phyloP scores from a whole-genome alignment of 2,329 filamentous ascomycete species.

The Ceratocystis albifundus region DNA sequence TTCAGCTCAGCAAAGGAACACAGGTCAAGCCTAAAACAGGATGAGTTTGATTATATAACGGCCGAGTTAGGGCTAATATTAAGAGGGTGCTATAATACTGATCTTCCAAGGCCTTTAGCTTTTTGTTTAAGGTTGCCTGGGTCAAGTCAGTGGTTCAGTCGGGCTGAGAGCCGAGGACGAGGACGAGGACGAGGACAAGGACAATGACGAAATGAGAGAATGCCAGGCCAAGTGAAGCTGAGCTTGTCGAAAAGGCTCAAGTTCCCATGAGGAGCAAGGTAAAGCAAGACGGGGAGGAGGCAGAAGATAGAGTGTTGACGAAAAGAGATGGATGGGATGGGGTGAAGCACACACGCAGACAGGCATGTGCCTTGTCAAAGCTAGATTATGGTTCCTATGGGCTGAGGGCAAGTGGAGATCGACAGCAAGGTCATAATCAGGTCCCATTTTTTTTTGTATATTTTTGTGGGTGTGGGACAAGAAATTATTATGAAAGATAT shows the following conservation, averaged over 20 bases:
- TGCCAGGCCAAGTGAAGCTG: not conserved
- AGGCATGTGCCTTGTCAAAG: conserved; percentile 10
- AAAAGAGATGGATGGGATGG: not conserved
- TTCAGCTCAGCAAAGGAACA: not conserved
- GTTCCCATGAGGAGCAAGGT: not conserved
- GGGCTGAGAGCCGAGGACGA: not conserved
- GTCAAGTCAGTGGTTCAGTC: not conserved
- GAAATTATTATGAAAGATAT: not conserved
- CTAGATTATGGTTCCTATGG: not conserved
- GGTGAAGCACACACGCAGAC: not conserved
- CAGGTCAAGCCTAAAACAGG: not conserved
- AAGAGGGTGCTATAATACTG: not conserved
- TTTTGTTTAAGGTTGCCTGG: not conserved
- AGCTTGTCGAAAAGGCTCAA: not conserved
- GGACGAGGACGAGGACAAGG: not conserved
- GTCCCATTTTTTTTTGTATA: not conserved
- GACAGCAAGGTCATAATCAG: not conserved
- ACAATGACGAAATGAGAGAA: not conserved
- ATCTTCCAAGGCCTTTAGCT: not conserved
- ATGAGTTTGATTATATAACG: not conserved
- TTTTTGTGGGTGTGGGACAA: not conserved
- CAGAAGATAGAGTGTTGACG: not conserved
- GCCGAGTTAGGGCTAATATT: not conserved
- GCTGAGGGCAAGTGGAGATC: not conserved
- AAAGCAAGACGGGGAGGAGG: not conserved